Base-by-base conservation (phyloP, 75 land plant genomes). In the Cunninghamia lanceolata region DNA sequence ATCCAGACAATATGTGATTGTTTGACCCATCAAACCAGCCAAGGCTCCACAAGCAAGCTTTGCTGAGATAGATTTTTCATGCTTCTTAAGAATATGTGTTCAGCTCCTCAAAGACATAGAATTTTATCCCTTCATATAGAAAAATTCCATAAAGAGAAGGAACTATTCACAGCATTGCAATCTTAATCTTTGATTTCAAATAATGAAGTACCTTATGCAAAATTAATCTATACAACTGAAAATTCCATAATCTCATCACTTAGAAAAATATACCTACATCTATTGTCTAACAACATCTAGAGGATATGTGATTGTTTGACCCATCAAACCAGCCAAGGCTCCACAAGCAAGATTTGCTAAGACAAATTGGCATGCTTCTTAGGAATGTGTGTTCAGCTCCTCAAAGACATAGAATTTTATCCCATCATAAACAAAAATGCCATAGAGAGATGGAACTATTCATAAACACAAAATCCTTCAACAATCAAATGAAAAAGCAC, bases 51-150 rank as follows among this genome's bases (percentile, higher is more conserved):
- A 98, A 36, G 91, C 90, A 35, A 98, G 93, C 68, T 93, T 92
- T 86, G 90, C 92, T 71, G 82, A 30, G n/a, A 96, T 81, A 32
- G 93, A 91, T 34, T 89, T 88, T 30, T 91, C 91, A 71, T 91
- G 89, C 82, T 98, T 93, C 82, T 93, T 89, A 83, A 98, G 93
- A 63, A 98, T 91, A 59, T 83, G 89, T 9, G 89, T 96, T 96
- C 78, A 96, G 86, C 85, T 90, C 86, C 86, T 98, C 99, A 84
- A 95, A 98, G 43, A 96, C 85, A 56, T 92, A 98, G 84, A 98
- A 98, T 86, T 98, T 98, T 76, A 98, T 85, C 40, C 99, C 99
- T 86, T 98, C 94, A 93, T 98, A 98, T 40, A 98, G 99, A 16
- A 98, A 89, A 50, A 98, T 98, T 53, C n/a, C n/a, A n/a, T n/a